Evolutionary conservation across 208 protist genomes (phyloP), one percentile per base, ranked within the genome.

Genomic region (Trypanosoma conorhini): DNA sequence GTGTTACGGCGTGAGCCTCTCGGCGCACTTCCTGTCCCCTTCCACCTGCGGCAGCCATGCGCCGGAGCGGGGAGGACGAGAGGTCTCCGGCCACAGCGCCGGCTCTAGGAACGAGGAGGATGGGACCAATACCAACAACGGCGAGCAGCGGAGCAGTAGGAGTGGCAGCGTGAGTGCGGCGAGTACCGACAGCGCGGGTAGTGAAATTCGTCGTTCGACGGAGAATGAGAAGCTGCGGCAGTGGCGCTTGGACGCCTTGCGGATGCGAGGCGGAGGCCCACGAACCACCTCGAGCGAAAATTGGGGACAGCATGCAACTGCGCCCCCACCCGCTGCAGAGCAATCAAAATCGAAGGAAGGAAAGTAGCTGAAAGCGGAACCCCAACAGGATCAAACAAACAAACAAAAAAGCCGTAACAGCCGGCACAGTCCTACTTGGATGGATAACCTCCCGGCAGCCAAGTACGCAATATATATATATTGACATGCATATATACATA

Each of bases 211-310:
- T 12, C 9, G 42, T 46, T 30, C 58, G 30, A 7, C 30, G 44
- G 17, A 42, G 15, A 67, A 57, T 56, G 46, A 67, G 40, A 22
- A 30, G 42, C n/a, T 57, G 62, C 48, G 44, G 35, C 63, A 68
- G 52, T 68, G 63, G 63, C 50, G 63, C 30, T 28, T 58, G 33
- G 63, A 24, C 17, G 60, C 60, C 8, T 30, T 33, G 40, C 35
- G 60, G 21, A 21, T 48, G 40, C 44, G 19, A 17, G n/a, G 60
- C 4, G 21, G 17, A 12, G 1, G 7, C 17, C 0, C 17, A 51
- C 26, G n/a, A 5, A 15, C 0, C 12, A 5, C 3, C 4, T 5
- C 15, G 50, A 52, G 21, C 26, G 60, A 64, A 64, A 13, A 42
- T 13, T 24, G 9, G 44, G 17, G 35, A 5, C 5, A 15, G 26